phyloP scores from a whole-genome alignment of 768 basidiomycete species.

The Russula brevipes region DNA sequence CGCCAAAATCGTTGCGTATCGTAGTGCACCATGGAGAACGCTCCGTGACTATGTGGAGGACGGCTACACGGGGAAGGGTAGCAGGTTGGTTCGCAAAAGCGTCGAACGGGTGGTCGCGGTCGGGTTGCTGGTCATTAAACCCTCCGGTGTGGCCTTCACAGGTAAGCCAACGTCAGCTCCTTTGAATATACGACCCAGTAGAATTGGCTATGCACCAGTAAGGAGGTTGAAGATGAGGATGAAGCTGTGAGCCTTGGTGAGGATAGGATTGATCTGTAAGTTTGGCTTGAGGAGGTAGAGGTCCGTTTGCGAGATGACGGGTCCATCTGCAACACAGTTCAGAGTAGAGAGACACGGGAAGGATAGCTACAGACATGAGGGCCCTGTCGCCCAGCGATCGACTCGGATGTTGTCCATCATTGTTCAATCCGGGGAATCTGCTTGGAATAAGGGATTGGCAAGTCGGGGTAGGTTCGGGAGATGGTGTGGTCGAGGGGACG shows the following conservation, averaged over 20 bases:
- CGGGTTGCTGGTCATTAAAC: conserved; percentile 54
- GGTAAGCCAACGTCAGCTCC: background rate
- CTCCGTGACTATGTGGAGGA: conserved; percentile 37
- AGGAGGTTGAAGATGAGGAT: conserved; percentile 69
- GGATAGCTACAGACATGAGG: conserved; percentile 13
- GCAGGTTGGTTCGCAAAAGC: conserved; percentile 36
- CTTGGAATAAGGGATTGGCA: background rate
- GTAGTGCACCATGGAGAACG: conserved; percentile 76
- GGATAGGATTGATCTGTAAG: conserved; percentile 69
- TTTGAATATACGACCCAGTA: background rate
- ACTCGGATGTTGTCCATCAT: conserved; percentile 24
- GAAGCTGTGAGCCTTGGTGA: conserved; percentile 45
- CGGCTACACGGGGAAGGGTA: conserved; percentile 37
- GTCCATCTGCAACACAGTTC: conserved; percentile 52
- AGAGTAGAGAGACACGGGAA: background rate
- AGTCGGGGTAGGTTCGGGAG: background rate
- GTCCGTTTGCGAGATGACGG: conserved; percentile 74
- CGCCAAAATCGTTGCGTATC: conserved; percentile 63
- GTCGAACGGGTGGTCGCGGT: conserved; percentile 51
- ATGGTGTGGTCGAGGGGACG: background rate
- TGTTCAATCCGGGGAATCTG: background rate
- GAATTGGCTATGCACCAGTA: conserved; percentile 42
- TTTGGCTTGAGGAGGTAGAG: conserved; percentile 70
- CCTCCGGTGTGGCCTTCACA: conserved; percentile 53
- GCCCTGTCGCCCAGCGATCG: conserved; percentile 22